Evolutionary conservation across 345 rosid species (phyloP), one percentile per base, ranked within the genome.

Genomic region (Turritis glabra): DNA sequence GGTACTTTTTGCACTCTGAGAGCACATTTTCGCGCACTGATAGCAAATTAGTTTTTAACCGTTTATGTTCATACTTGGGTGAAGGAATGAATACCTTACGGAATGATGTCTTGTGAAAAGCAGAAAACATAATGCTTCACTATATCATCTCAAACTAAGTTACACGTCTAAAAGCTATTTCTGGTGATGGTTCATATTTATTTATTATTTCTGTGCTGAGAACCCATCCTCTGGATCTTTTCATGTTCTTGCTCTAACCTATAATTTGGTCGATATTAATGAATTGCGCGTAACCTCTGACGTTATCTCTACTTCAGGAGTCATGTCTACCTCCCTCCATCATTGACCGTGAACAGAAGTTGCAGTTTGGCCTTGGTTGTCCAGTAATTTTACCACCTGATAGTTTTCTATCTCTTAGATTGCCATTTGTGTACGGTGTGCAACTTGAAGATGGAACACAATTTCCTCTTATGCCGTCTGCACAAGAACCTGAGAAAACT

Each of bases 341-440:
- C 75, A 77, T 64, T 15, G 84, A 84, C 63, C 77, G 72, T 35
- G 85, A 84, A 44, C 77, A 84, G 59, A 88, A 79, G 69, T 71
- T 85, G 83, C 88, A 84, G 79, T 91, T 86, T 69, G 78, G 82
- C 79, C 83, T 88, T 58, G 93, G 96, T 53, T 84, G 91, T 73
- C 85, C 53, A 27, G 91, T 87, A 57, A 74, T 88, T 78, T 81
- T 91, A 79, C 97, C 97, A 14, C 90, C 90, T 4, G 96, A 89
- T 77, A 89, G 97, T 82, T 91, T 91, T 75, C 82, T 91, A 11
- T 59, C 84, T 4, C 88, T 91, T 37, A 83, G 86, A 80, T 83
- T 91, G 59, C 97, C 97, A 62, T 91, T 85, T 82, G 80, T 91
- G 5, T 91, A 88, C 78, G 97, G 97, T 64, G 82, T 83, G 41